Base-by-base conservation (phyloP, 2,329 filamentous ascomycete species). In the Lachnellula occidentalis region DNA sequence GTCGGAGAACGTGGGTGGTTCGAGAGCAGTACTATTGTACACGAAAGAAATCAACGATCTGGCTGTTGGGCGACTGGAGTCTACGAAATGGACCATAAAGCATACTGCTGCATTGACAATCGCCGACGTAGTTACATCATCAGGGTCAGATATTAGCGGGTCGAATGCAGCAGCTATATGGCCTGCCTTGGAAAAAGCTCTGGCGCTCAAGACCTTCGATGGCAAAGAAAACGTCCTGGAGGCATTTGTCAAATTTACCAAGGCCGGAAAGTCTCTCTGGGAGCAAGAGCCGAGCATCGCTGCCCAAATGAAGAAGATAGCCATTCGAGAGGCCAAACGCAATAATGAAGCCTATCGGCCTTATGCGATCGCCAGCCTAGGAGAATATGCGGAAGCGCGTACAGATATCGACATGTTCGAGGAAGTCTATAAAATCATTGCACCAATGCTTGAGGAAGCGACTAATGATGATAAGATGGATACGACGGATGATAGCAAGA, bases 161-260 rank as follows among this genome's bases (percentile, higher is more conserved):
- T 66, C 76, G 2, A 82, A 85, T 41, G 76, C 88, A 17, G 75
- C 78, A 61, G 73, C 74, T 15, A 75, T 96, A 21, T 99, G 92
- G 92, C 89, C 89, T 0, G 81, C 86, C 1, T 77, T 96, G 47
- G 90, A 96, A 60, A 90, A 87, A 66, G 84, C 89, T 1, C 73
- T 97, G 41, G 81, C 83, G 2, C 83, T 95, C 12, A 97, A 96
- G 77, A 96, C 92, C 0, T 99, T 96, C 78, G 80, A 87, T 0
- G 90, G 90, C 21, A 99, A 99, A 69, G 91, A 96, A 71, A 85
- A 83, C 61, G 81, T 99, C 34, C 76, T 97, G 2, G 79, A 84
- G 43, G 86, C 88, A 5, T 90, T 94, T 69, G 86, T 90, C 4
- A 80, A 83, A 55, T 94, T 97, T 64, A 83, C 88, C 0, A 78